Evolutionary conservation across 164 flowering plant genomes (phyloP).

Genomic region (Cinnamomum micranthum): DNA sequence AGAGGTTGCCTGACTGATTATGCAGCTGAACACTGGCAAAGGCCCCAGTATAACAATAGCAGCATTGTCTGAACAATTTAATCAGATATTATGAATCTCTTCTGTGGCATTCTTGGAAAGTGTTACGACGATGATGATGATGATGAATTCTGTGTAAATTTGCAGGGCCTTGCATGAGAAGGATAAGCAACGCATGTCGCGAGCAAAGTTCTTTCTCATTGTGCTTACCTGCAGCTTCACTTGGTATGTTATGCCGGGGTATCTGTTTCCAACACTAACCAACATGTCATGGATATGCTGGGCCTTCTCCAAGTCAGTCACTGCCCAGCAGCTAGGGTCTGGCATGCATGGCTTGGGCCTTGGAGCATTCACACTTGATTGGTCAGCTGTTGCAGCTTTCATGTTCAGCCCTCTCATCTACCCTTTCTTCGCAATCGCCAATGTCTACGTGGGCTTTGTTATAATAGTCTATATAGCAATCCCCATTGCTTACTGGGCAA

Average conservation of each 20-base stretch:
- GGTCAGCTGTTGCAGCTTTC: slow-evolving; percentile 40
- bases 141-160: not conserved
- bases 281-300: slow-evolving; percentile 45
- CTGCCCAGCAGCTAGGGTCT: slow-evolving; percentile 47
- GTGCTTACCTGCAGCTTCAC: slow-evolving; percentile 38
- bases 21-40: too few species aligned
- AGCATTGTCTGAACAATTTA: too few species aligned
- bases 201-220: slow-evolving; percentile 40
- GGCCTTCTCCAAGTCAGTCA: slow-evolving; percentile 42
- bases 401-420: slow-evolving; percentile 37
- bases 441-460: slow-evolving; percentile 34
- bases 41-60: too few species aligned
- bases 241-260: slow-evolving; percentile 41
- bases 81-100: too few species aligned
- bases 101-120: not conserved
- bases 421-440: slow-evolving; percentile 43
- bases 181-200: slow-evolving; percentile 27
- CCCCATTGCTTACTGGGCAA: slow-evolving; percentile 41
- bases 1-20: too few species aligned
- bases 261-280: slow-evolving; percentile 37
- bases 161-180: slow-evolving; percentile 43
- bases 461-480: slow-evolving; percentile 31
- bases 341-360: slow-evolving; percentile 44
- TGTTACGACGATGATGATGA: not conserved
- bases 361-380: slow-evolving; percentile 42